Base-by-base conservation (phyloP, 345 rosid genomes). In the Lumnitzera racemosa region DNA sequence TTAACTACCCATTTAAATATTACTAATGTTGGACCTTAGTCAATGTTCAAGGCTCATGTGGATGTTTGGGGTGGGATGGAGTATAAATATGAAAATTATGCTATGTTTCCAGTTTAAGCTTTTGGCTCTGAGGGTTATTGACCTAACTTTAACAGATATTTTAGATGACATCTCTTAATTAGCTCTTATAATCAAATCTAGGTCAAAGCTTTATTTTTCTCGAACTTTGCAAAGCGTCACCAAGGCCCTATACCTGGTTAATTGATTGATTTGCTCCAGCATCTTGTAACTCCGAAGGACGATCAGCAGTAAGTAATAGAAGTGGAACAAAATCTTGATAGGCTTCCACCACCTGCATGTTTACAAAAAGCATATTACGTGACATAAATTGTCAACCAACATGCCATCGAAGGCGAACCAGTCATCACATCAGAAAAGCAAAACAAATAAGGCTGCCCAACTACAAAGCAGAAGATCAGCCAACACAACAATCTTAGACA, bases 191-290 rank as follows among this genome's bases (percentile, higher is more conserved):
- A 7, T 5, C 43, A 36, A 9, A 36, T 36, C 43, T 36, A 36
- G 43, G 7, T 5, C 43, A 7, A 36, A 36, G 43, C 43, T 36
- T 36, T 36, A 36, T 5, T 36, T 36, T 36, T 36, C 43, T 60
- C 23, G 24, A 60, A 47, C 52, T 24, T n/a, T 3, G 13, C n/a
- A 51, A 57, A 49, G 29, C 10, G 49, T 8, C 15, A 27, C 47
- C 13, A 53, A 13, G 43, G 43, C 43, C 43, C 43, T 4, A 24
- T 16, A 91, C 98, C 87, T 92, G 98, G 83, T 85, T 87, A 64
- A 92, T 83, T 58, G 96, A 72, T 78, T 92, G 98, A 72, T 87
- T 92, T 48, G 98, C 98, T 54, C 98, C 98, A 75, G 79, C 79
- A 54, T 85, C 88, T 57, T 73, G 90, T 74, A 92, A 95, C 79